Evolutionary conservation across 202 grass and related monocot species (phyloP), one percentile per base, ranked within the genome.

Genomic region (Dendrocalamus latiflorus): DNA sequence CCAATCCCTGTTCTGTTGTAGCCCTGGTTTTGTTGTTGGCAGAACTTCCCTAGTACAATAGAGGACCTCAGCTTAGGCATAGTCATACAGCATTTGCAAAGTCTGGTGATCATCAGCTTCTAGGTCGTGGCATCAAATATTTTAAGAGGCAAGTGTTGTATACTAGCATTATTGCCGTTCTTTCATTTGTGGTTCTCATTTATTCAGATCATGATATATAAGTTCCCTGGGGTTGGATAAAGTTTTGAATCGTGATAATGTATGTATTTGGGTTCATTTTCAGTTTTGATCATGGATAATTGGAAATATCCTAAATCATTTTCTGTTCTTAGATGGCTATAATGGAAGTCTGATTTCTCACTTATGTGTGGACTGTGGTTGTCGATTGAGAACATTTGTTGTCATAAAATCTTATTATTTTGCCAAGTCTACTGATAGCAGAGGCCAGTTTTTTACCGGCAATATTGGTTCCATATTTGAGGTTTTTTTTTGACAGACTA

Each of bases 1-100:
- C 22, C 17, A 71, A 9, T 43, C 60, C 70, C 57, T 51, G 45
- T 59, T 33, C 5, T 77, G 76, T 78, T 89, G 61, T 78, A 65
- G 49, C 42, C 43, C 36, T 56, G 39, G 67, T 39, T 89, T 22
- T 88, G 72, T 78, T 88, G 68, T 76, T 48, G 61, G 49, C 76
- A 81, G 34, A 89, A 64, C 39, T 77, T 78, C n/a, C 49, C 38
- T 62, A 21, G 37, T 56, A 81, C 44, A 26, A 44, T 62, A 54
- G 60, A 80, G 43, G 33, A 30, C 56, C 17, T 85, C 16, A 39
- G 58, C 50, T 63, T 47, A 64, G 20, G 44, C 45, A 17, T 55
- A 85, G 20, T 37, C 6, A 28, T 50, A 42, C 8, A 1, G 15
- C 57, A 56, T 74, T 17, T 74, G 67, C 71, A 28, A 53, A 74